A percentile compares a stretch with the other conserved stretches of the same genome.
These are phyloP conservation scores for Ascomycota sp. DNA, from an alignment of 2,329 filamentous ascomycete genomes.

Conservation along the genomic window DNA sequence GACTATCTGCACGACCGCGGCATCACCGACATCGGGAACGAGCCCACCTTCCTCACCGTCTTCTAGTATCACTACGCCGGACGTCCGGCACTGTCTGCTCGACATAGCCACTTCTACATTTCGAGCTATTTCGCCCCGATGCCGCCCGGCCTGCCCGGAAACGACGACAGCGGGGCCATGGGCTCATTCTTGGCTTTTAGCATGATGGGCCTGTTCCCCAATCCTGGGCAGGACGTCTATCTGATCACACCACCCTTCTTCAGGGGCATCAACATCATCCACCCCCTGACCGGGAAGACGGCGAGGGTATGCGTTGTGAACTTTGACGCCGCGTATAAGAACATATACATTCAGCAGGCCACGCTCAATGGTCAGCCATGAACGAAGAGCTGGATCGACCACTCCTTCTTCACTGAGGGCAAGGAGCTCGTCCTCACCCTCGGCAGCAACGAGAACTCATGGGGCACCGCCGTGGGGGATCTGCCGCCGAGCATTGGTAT, in stretches of 20 bases:
- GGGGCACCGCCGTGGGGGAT: slow-evolving; percentile 39
- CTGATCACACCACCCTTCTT: slow-evolving; percentile 54
- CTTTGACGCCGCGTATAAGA: slow-evolving; percentile 36
- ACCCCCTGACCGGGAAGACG: slow-evolving; percentile 35
- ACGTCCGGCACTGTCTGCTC: slow-evolving; percentile 33
- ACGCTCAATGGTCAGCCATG: slow-evolving; percentile 40
- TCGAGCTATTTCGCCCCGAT: slow-evolving; percentile 40
- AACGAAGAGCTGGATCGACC: slow-evolving; percentile 45
- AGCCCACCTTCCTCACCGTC: slow-evolving; percentile 38
- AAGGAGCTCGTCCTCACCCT: slow-evolving; percentile 42
- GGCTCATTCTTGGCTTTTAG: slow-evolving; percentile 42
- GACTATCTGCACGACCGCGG: slow-evolving; percentile 43
- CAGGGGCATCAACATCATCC: slow-evolving; percentile 34
- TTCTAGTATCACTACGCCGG: slow-evolving; percentile 53
- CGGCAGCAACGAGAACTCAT: slow-evolving; percentile 38
- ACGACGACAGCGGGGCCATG: slow-evolving; percentile 54
- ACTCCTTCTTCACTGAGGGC: slow-evolving; percentile 46
- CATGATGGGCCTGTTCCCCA: slow-evolving; percentile 53
- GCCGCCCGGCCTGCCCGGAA: slow-evolving; percentile 41
- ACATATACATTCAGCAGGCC: slow-evolving; percentile 44
- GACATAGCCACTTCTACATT: slow-evolving; percentile 42
- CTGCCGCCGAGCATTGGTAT: slow-evolving; percentile 32
- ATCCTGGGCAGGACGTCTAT: slow-evolving; percentile 48
- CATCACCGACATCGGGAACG: slow-evolving; percentile 46
- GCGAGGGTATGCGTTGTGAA: slow-evolving; percentile 39